Conservation (phyloP, 352 stramenopile genomes). For the Phytophthora sp. region DNA sequence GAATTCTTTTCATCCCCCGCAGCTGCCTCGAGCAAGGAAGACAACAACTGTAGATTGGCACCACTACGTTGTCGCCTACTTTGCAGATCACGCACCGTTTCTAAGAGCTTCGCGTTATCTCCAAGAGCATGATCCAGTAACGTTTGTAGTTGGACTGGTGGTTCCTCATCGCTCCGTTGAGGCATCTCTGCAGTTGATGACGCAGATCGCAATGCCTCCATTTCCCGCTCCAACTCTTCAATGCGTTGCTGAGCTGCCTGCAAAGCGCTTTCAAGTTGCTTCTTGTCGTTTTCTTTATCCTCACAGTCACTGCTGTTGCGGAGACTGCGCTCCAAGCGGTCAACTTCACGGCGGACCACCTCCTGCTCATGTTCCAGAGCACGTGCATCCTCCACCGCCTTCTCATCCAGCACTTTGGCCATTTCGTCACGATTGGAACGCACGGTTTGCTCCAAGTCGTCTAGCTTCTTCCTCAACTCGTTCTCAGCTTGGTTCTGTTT, state of each 20-base stretch:
- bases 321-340: slow-evolving; percentile 36
- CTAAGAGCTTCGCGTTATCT: slow-evolving; percentile 67
- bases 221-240: slow-evolving; percentile 49
- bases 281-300: slow-evolving; percentile 38
- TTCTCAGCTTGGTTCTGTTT: slow-evolving; percentile 42
- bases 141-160: slow-evolving; percentile 47
- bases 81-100: slow-evolving; percentile 70
- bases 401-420: slow-evolving; percentile 34
- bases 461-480: slow-evolving; percentile 31
- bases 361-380: slow-evolving; percentile 37
- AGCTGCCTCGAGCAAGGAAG: slow-evolving; percentile 29
- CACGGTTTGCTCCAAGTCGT: slow-evolving; percentile 34
- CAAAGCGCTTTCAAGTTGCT: slow-evolving; percentile 37
- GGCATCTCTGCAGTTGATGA: background rate
- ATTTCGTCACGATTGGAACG: slow-evolving; percentile 36
- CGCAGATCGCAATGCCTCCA: slow-evolving; percentile 23
- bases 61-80: slow-evolving; percentile 51
- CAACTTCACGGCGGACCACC: slow-evolving; percentile 28
- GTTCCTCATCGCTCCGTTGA: slow-evolving; percentile 5
- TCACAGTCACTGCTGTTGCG: slow-evolving; percentile 22
- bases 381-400: slow-evolving; percentile 35
- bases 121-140: slow-evolving; percentile 55
- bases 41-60: slow-evolving; percentile 46
- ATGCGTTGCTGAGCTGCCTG: slow-evolving; percentile 45
- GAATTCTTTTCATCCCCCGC: slow-evolving; percentile 17